Percentiles rank a stretch among this genome's conserved stretches.
phyloP scores from a whole-genome alignment of 176 grass and related monocot genomes.

The Alloteropsis semialata region DNA sequence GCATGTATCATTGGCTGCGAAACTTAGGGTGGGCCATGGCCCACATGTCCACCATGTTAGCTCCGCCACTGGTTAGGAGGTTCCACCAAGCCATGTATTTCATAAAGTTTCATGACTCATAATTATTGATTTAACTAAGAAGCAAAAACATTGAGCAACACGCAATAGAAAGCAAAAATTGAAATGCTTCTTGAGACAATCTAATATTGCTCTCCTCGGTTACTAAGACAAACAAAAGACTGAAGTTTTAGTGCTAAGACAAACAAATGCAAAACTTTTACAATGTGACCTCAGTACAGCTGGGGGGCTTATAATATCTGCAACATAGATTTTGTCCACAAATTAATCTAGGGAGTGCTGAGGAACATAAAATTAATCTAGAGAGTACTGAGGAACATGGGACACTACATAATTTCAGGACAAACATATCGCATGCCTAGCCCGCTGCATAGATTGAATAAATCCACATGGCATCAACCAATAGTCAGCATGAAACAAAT shows the following conservation, averaged over 20 bases:
- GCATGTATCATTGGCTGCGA: no score
- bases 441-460: not conserved
- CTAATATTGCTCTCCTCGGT: not conserved
- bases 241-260: not conserved
- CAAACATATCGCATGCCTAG: not conserved
- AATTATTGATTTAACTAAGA: not conserved
- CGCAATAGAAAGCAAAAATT: not conserved
- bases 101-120: not conserved
- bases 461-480: not conserved
- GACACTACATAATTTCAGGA: not conserved
- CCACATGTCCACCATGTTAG: no score
- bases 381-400: not conserved
- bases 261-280: not conserved
- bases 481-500: slow-evolving; percentile 1
- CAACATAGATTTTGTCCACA: not conserved
- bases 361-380: not conserved
- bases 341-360: not conserved
- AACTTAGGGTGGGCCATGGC: no score
- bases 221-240: not conserved
- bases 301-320: not conserved
- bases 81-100: no score
- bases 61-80: no score
- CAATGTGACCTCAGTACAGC: not conserved
- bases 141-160: not conserved
- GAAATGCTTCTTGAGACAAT: not conserved